Base-by-base conservation (phyloP, 495 filamentous ascomycete species). In the Aspergillus carlsbadensis region DNA sequence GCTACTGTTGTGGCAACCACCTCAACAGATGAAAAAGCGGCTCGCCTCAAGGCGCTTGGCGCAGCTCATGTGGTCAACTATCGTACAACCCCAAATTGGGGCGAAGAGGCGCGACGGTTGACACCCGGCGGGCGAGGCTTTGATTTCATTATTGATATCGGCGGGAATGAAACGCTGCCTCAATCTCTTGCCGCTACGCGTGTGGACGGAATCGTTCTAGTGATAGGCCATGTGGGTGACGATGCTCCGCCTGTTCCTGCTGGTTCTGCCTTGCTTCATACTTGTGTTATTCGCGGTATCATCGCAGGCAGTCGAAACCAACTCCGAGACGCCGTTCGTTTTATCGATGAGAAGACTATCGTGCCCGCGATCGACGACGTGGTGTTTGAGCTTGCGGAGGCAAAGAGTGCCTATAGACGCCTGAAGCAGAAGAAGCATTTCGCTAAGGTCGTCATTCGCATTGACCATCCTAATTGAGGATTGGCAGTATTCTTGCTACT, bases 1-100 rank as follows among this genome's bases (percentile, higher is more conserved):
- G 87, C 87, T 0, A 81, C 54, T 1, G 85, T 90, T 29, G 89
- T 92, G 54, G 80, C 86, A 0, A 91, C 88, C 0, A 90, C 87
- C 0, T 87, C 83, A 1, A 78, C 79, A 2, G 74, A 75, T 0
- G 71, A 74, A n/a, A 90, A 90, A 70, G 82, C 65, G 5, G 73
- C 82, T 29, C 62, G 64, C 4, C 67, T 90, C 34, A 86, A 81
- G 68, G 70, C 80, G 20, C 56, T 76, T 8, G 75, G 75, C n/a
- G 75, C 73, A 6, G 61, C 70, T 34, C 69, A 73, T 60, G 64
- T 73, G 7, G 72, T 88, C 53, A 88, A 88, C 70, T 89, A 88
- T 70, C 74, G 74, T 41, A 76, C 81, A 36, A 74, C 80, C 40
- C n/a, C 68, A 6, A 77, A 82, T 58, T 88, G 86, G 86, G 85